Evolutionary conservation across 1,284 basidiomycete species (phyloP), one percentile per base, ranked within the genome.

Genomic region (Boletus semigastroideus): DNA sequence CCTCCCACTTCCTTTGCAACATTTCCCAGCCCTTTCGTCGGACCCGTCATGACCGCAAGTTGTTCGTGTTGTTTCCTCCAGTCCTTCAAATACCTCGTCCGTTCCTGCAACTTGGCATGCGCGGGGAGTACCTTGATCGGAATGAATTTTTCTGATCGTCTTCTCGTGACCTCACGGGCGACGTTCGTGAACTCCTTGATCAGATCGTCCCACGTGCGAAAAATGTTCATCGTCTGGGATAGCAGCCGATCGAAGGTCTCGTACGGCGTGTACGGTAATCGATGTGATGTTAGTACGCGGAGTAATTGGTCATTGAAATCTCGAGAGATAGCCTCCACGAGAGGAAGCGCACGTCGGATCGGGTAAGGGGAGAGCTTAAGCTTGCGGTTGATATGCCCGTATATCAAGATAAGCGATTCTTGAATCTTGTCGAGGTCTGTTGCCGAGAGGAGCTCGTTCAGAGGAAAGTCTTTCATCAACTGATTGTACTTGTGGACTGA

Each of bases 161-260:
- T 95, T 54, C 95, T 79, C 38, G 91, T 95, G 31, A 98, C 89
- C 66, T 99, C 97, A 58, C 97, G 83, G 3, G 96, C 96, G 42
- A 98, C 92, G 65, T 95, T 96, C 19, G 94, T 98, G 66, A 99
- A 99, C 67, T 98, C 96, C 73, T 98, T 98, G 75, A 98, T 91
- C 49, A 88, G 82, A 65, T 98, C 96, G 70, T 98, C 96, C 96
- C 96, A 99, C 1, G 89, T 90, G 9, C 84, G 80, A 76, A 98
- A 98, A 49, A 98, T 94, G 36, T 81, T 82, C 58, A 84, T 84
- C 0, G 90, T 87, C 53, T 88, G 83, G 1, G 78, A 75, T 51
- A 98, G 83, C 11, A 93, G 79, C 10, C 92, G 82, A 60, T 97
- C 94, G 66, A 99, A 99, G 0, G 92, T 91, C 51, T 91, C 85